Base-by-base conservation (phyloP, 1,284 basidiomycete species). In the Trametes versicolor region DNA sequence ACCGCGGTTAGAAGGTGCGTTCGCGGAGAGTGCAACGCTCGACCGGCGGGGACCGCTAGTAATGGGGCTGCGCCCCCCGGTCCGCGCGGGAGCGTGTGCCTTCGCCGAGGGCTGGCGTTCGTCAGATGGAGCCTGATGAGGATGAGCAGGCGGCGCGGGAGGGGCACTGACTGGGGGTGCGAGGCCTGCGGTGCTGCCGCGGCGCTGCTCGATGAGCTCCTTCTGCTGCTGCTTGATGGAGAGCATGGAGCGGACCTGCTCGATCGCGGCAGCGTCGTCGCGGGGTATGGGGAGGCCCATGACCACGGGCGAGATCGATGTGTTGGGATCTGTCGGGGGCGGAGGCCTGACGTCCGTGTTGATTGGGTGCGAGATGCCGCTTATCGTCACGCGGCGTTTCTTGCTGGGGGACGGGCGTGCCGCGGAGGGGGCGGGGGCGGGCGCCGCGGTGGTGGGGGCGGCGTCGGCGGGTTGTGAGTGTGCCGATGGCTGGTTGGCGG, bases 301-400 rank as follows among this genome's bases (percentile, higher is more conserved):
- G 63, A 90, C 85, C 65, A 87, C 85, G 52, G 90, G 88, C 0
- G 89, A 89, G 48, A 90, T 86, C 61, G 88, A 83, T 36, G 86
- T 83, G 36, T 85, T 82, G 66, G 86, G 85, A 60, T 69, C 68
- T 32, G 65, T 50, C 47, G 60, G 25, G 36, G 53, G 47, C 15
- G 78, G 63, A 4, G 75, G 74, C 41, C 81, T 75, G 39, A 85
- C 81, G 71, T 87, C 82, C 19, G 85, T 86, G 72, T 85, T 83
- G 71, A 86, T 81, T 48, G 83, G 79, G 66, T 82, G 83, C 15
- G 86, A 84, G 19, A 82, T 77, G 64, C 88, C 87, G 73, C 84
- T 87, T 75, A 90, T 81, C 54, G 90, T 92, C 55, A 90, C 85
- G 55, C 91, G 87, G 65, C 91, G 86, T 70, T 85, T 89, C 82